These are phyloP conservation scores for Penicillium tannophilum DNA, from an alignment of 495 filamentous ascomycete species.

Conservation along the genomic window DNA sequence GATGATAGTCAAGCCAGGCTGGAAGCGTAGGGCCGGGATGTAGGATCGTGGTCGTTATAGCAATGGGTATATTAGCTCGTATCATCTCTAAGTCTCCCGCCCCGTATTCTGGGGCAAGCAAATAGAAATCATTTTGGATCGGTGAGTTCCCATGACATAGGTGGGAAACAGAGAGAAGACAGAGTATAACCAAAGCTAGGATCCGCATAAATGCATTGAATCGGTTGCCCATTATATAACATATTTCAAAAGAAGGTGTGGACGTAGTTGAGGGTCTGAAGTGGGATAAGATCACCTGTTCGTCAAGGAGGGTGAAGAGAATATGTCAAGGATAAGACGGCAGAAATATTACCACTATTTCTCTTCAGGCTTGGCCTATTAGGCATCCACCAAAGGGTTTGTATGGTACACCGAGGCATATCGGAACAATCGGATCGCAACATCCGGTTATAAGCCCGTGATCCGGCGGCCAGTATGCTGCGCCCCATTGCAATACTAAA, in stretches of 20 bases:
- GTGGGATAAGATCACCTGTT: not conserved
- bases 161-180: not conserved
- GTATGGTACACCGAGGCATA: too few relatives aligned
- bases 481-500: too few relatives aligned
- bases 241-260: not conserved
- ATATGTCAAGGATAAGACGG: too few relatives aligned
- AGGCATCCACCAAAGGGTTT: too few relatives aligned
- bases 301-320: too few relatives aligned
- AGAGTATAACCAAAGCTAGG: not conserved
- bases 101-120: not conserved
- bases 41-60: slow-evolving; percentile 6
- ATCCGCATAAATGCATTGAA: not conserved
- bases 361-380: too few relatives aligned
- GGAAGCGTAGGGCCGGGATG: slow-evolving; percentile 4
- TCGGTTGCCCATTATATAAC: not conserved
- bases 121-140: not conserved
- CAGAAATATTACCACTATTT: too few relatives aligned
- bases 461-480: too few relatives aligned
- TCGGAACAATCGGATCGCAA: too few relatives aligned
- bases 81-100: not conserved
- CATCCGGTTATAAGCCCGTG: too few relatives aligned
- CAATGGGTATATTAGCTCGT: not conserved
- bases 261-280: not conserved
- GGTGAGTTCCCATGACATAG: not conserved
- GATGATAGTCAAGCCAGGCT: slow-evolving; percentile 9